phyloP scores from a whole-genome alignment of 2,329 filamentous ascomycete genomes.

The Diplodia sapinea region DNA sequence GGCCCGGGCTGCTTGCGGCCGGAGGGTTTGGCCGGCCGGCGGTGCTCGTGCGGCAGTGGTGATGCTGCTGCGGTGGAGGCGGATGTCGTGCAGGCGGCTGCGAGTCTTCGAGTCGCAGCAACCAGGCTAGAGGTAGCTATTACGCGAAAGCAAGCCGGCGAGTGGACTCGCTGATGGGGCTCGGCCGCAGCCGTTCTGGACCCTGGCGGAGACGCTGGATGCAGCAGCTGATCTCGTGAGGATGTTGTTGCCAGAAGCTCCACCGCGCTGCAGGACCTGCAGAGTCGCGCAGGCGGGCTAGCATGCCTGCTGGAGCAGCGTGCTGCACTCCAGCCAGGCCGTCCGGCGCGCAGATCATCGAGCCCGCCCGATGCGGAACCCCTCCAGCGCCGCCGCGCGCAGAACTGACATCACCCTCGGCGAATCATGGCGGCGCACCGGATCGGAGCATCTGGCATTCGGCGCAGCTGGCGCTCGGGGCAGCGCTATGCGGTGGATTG shows the following conservation, averaged over 20 bases:
- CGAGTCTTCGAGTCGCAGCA: slow-evolving; percentile 18
- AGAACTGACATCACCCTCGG: slow-evolving; percentile 15
- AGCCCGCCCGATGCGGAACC: slow-evolving; percentile 15
- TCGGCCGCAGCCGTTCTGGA: slow-evolving; percentile 7
- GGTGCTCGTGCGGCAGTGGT: neutral
- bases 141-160: slow-evolving; percentile 19
- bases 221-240: slow-evolving; percentile 28
- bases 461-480: slow-evolving; percentile 18
- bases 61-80: neutral
- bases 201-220: slow-evolving; percentile 17
- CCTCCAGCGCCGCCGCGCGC: neutral
- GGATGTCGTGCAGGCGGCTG: slow-evolving; percentile 27
- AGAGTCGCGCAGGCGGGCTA: neutral
- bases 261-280: slow-evolving; percentile 21
- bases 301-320: neutral
- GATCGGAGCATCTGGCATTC: slow-evolving; percentile 16
- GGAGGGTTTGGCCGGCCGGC: neutral
- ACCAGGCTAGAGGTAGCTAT: slow-evolving; percentile 24
- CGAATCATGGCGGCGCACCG: slow-evolving; percentile 8
- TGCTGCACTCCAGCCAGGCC: slow-evolving; percentile 4
- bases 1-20: no score
- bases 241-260: slow-evolving; percentile 3
- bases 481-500: slow-evolving; percentile 17
- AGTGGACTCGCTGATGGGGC: slow-evolving; percentile 14
- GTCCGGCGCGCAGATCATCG: slow-evolving; percentile 16